phyloP scores from a whole-genome alignment of 352 stramenopile species.

The Globisporangium cylindrosporum region DNA sequence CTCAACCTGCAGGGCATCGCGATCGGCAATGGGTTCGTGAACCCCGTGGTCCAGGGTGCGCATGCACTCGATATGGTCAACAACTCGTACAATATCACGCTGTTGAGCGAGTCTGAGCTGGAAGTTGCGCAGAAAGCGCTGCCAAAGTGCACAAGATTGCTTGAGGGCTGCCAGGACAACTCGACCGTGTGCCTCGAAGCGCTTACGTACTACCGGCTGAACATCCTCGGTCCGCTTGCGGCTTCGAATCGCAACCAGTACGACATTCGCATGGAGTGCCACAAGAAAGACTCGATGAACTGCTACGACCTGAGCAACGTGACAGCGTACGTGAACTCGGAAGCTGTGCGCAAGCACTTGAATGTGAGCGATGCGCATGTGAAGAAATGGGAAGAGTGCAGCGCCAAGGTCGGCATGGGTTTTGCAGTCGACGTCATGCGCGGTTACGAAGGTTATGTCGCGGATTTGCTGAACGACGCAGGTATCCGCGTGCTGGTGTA shows the following conservation, averaged over 20 bases:
- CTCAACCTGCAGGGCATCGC: constrained; percentile 38
- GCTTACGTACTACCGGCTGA: constrained; percentile 2
- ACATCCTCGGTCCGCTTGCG: constrained; percentile 38
- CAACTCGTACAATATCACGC: constrained; percentile 69
- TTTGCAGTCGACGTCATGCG: constrained; percentile 72
- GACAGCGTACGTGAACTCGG: constrained; percentile 39
- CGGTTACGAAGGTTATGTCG: constrained; percentile 86
- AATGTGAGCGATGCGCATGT: constrained; percentile 16
- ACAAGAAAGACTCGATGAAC: constrained; percentile 13
- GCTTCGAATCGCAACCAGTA: constrained; percentile 53
- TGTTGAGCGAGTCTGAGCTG: constrained; percentile 36
- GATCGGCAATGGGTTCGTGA: constrained; percentile 40
- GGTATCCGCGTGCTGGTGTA: constrained; percentile 85
- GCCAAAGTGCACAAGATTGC: constrained; percentile 24
- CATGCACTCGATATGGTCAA: constrained; percentile 61
- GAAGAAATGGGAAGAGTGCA: constrained; percentile 78
- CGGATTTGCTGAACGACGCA: constrained; percentile 58
- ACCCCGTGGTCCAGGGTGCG: constrained; percentile 29
- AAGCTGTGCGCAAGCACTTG: constrained; percentile 17
- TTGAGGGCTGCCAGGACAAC: constrained; percentile 25
- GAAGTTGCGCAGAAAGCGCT: constrained; percentile 5
- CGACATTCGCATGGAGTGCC: constrained; percentile 50
- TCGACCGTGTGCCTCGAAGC: constrained; percentile 33
- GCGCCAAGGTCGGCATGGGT: constrained; percentile 79
- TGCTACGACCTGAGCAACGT: constrained; percentile 34